Evolutionary conservation across 768 basidiomycete species (phyloP).

Genomic region (Pulveroboletus frians): DNA sequence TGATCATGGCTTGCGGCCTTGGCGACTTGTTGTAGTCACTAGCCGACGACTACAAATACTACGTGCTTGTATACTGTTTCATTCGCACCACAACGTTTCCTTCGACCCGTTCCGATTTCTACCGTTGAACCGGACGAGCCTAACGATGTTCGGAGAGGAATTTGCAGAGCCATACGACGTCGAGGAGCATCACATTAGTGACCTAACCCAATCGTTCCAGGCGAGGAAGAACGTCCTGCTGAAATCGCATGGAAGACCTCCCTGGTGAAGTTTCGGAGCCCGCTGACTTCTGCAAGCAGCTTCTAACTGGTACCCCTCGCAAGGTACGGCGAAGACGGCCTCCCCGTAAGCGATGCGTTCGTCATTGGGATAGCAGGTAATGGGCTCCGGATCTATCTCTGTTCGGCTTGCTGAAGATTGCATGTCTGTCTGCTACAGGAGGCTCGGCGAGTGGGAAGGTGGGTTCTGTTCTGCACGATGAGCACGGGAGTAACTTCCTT

Average conservation of each 20-base stretch:
- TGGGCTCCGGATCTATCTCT: slow-evolving; percentile 29
- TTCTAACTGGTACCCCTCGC: slow-evolving; percentile 11
- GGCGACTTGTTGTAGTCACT: slow-evolving; percentile 8
- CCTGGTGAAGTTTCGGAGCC: slow-evolving; percentile 50
- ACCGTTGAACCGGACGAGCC: neutral
- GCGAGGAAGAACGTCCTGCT: slow-evolving; percentile 69
- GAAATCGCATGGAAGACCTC: slow-evolving; percentile 79
- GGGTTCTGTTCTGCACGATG: slow-evolving; percentile 10
- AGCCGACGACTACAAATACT: slow-evolving; percentile 31
- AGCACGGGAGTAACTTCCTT: slow-evolving; percentile 1
- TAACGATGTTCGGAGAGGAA: slow-evolving; percentile 28
- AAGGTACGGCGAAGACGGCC: slow-evolving; percentile 79
- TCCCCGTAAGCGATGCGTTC: slow-evolving; percentile 67
- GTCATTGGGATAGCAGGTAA: slow-evolving; percentile 84
- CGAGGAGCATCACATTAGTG: slow-evolving; percentile 14
- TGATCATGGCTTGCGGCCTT: neutral
- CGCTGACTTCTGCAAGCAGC: slow-evolving; percentile 2
- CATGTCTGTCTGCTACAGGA: slow-evolving; percentile 37
- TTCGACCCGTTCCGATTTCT: neutral
- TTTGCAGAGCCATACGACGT: slow-evolving; percentile 16
- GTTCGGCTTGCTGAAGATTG: neutral
- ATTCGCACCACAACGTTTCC: neutral
- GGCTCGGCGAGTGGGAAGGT: slow-evolving; percentile 89
- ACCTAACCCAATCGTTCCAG: slow-evolving; percentile 20
- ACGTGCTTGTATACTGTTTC: neutral